phyloP scores from a whole-genome alignment of 805 yeast genomes.

The Blastobotrys americana region DNA sequence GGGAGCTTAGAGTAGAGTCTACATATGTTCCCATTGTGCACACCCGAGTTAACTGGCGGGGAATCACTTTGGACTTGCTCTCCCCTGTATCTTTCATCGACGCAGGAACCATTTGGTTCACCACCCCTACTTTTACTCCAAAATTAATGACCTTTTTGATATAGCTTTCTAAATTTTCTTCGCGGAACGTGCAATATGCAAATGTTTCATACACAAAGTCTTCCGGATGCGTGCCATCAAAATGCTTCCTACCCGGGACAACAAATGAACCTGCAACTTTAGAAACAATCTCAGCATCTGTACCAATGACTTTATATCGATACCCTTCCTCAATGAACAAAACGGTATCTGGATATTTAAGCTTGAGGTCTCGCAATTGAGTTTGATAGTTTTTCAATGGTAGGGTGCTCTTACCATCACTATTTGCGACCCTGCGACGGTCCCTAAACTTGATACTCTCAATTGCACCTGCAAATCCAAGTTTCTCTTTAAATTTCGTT shows the following conservation, averaged over 20 bases:
- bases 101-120: conserved; percentile 76
- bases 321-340: conserved; percentile 87
- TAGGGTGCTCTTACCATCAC: not conserved
- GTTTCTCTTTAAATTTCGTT: conserved; percentile 26
- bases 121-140: conserved; percentile 81
- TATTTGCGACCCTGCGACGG: not conserved
- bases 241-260: conserved; percentile 56
- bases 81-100: conserved; percentile 49
- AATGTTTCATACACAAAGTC: conserved; percentile 50
- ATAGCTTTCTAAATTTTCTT: conserved; percentile 57
- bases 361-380: conserved; percentile 65
- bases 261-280: conserved; percentile 51
- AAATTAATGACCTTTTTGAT: conserved; percentile 60
- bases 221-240: conserved; percentile 41
- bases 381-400: conserved; percentile 13
- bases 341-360: conserved; percentile 54
- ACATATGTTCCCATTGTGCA: conserved; percentile 81
- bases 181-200: conserved; percentile 81
- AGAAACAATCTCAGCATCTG: conserved; percentile 71
- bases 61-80: conserved; percentile 53
- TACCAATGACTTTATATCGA: conserved; percentile 78
- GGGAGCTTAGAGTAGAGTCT: conserved; percentile 37
- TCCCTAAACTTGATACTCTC: conserved; percentile 2
- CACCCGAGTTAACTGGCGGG: conserved; percentile 59
- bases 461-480: not conserved